These are phyloP conservation scores for Scutellaria baicalensis DNA, from an alignment of 257 asterid genomes.

Conservation along the genomic window DNA sequence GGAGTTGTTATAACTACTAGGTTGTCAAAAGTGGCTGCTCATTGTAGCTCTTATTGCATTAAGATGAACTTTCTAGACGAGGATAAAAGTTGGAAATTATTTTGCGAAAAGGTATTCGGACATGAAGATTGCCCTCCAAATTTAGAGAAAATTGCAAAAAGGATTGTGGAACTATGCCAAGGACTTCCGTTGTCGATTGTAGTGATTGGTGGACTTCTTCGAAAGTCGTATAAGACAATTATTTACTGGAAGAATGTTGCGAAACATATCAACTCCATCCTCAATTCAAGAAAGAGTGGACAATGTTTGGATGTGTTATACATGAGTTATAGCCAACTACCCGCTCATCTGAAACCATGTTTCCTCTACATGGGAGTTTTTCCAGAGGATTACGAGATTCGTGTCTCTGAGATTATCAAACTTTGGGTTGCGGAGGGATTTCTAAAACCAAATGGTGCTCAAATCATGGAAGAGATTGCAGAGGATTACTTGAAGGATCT, in stretches of 20 bases:
- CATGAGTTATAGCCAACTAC: neutral
- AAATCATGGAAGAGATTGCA: neutral
- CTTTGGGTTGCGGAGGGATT: slow-evolving; percentile 4
- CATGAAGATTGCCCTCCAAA: neutral
- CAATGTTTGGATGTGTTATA: neutral
- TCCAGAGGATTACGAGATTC: neutral
- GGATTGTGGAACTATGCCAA: neutral
- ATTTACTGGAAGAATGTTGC: neutral
- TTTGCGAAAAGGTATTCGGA: neutral
- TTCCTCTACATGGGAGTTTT: neutral
- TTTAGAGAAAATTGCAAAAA: neutral
- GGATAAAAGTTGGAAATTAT: neutral
- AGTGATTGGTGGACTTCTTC: neutral
- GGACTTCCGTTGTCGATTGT: neutral
- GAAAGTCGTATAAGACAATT: neutral
- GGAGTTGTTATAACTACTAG: neutral
- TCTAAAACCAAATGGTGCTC: neutral
- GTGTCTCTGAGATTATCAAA: neutral
- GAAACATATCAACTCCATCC: neutral
- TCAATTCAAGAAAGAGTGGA: neutral
- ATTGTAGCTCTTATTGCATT: neutral
- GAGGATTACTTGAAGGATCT: neutral
- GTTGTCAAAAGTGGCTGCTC: neutral
- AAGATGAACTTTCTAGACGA: neutral
- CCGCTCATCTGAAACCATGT: neutral